Percentiles rank a stretch among this genome's conserved stretches.
Evolutionary conservation across 106 monocot genomes (phyloP).

Genomic region (Chionographis japonica): DNA sequence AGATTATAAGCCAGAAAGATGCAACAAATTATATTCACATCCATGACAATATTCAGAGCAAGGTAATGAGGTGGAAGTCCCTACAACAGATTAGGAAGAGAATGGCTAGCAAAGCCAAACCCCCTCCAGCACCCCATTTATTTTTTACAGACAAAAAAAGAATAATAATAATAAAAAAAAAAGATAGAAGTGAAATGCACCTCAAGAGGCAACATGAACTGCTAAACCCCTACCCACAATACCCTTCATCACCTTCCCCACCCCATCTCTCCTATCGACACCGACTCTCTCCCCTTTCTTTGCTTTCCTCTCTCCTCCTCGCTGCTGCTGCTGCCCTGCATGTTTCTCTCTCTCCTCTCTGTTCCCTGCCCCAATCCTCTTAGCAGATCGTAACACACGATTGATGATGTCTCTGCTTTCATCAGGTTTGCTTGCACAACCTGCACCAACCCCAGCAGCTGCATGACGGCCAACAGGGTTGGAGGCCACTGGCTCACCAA

Average conservation of each 20-base stretch:
- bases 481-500: no score
- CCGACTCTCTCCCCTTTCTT: constrained; percentile 11
- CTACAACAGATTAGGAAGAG: no score
- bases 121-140: no score
- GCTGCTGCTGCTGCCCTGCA: neutral
- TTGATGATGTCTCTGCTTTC: neutral
- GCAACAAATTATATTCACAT: no score
- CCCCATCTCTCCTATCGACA: neutral
- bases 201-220: constrained; percentile 43
- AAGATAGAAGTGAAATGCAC: neutral
- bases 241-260: constrained; percentile 11
- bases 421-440: no score
- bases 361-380: neutral
- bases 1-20: no score
- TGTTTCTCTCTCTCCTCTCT: constrained; percentile 12
- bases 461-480: neutral
- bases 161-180: neutral
- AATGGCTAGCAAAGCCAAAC: no score
- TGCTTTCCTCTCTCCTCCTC: neutral
- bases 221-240: constrained; percentile 16
- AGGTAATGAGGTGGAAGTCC: no score
- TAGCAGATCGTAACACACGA: neutral
- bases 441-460: neutral
- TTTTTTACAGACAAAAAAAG: no score
- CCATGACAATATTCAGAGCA: no score